Evolutionary conservation across 148 eudicot genomes (phyloP).

Genomic region (Chenopodium berlandieri): DNA sequence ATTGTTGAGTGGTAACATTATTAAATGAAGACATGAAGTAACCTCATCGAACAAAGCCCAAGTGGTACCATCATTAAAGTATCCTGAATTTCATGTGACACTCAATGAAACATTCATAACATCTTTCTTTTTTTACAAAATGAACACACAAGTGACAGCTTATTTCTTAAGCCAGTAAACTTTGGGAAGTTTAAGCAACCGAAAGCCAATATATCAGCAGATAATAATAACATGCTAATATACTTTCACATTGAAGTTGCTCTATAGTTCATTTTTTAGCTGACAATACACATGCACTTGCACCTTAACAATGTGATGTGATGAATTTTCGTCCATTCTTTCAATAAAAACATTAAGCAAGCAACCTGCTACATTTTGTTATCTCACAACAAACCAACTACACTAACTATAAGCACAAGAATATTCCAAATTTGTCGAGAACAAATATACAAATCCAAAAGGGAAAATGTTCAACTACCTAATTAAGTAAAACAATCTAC

Average conservation of each 20-base stretch:
- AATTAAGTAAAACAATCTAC: slow-evolving; percentile 26
- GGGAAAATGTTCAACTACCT: slow-evolving; percentile 9
- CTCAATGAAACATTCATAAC: neutral
- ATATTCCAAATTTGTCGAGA: neutral
- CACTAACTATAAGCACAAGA: neutral
- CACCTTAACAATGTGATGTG: neutral
- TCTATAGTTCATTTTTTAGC: neutral
- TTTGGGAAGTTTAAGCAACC: neutral
- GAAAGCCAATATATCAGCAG: neutral
- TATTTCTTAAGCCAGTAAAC: neutral
- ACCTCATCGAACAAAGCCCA: too few species aligned
- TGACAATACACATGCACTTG: neutral
- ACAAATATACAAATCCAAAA: neutral
- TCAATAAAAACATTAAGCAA: neutral
- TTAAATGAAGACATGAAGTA: too few species aligned
- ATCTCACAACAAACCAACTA: neutral
- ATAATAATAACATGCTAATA: neutral
- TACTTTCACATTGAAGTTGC: neutral
- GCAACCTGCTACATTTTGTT: neutral
- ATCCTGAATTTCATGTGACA: slow-evolving; percentile 1
- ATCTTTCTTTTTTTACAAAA: neutral
- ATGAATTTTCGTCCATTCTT: neutral
- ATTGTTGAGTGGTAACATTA: too few species aligned
- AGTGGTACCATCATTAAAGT: too few species aligned
- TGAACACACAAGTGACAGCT: neutral